Base-by-base conservation (phyloP, 495 filamentous ascomycete species). In the Neurospora pannonica region DNA sequence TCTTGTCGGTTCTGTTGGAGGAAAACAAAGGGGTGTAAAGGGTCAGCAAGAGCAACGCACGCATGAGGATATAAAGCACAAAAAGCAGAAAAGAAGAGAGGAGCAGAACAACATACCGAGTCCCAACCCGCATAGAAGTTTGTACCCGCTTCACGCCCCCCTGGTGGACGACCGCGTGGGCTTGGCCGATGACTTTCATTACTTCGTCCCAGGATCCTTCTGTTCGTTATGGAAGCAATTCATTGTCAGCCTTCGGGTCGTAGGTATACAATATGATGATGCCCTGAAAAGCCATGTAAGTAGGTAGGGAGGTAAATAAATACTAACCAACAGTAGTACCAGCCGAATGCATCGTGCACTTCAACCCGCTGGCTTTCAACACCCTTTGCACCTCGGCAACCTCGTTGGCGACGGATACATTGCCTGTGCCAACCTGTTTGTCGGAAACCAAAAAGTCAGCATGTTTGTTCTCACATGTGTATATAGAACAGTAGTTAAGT, bases 321-420 rank as follows among this genome's bases (percentile, higher is more conserved):
- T n/a, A n/a, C n/a, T n/a, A n/a, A n/a, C n/a, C n/a, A n/a, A 98
- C 88, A 0, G 95, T 97, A 0, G 95, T 98, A 21, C 95, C 95
- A 7, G 93, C 93, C 4, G 92, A 94, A 80, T 97, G 95, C 94
- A 98, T 95, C 70, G 87, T 88, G 79, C 94, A 95, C 67, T 87
- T 90, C 76, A 98, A 78, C 9, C 93, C 93, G 74, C 91, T 94
- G 71, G 87, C 88, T 78, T 91, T 88, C 76, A 99, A 87, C 21
- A 99, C 85, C n/a, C 90, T 87, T 81, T 98, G 95, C 60, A 99
- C 94, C 48, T 92, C 90, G 48, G 96, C 95, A 39, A 99, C 89
- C 81, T 98, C 92, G 70, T 90, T 86, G 1, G 94, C 94, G 28
- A 99, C 95, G 10, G 94, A 97, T 40, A 92, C 88, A 6, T 87